Percentiles rank a stretch among this genome's conserved stretches.
Conservation (phyloP, 345 rosid genomes). For the Eucalyptus sp. region DNA sequence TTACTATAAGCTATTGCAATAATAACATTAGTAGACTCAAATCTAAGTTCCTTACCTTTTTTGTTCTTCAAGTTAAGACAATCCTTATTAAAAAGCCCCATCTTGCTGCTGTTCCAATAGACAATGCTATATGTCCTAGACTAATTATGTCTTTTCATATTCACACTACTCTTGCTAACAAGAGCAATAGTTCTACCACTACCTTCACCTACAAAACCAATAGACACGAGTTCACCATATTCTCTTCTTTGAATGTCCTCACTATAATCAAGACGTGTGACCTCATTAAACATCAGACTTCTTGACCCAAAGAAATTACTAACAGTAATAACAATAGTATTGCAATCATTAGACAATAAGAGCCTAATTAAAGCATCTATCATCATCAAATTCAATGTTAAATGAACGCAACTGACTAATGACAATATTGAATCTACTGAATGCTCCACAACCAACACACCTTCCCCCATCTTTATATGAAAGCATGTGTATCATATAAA, state of each 20-base stretch:
- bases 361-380: background rate
- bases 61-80: background rate
- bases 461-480: background rate
- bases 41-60: background rate
- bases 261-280: background rate
- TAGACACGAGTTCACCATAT: background rate
- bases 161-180: background rate
- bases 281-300: background rate
- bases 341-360: background rate
- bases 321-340: background rate
- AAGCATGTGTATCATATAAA: background rate
- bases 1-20: background rate
- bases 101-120: accelerated
- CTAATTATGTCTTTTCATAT: background rate
- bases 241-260: background rate
- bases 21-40: conserved; percentile 29
- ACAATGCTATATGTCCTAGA: background rate
- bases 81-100: background rate
- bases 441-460: background rate
- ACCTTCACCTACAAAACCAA: background rate
- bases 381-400: background rate
- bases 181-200: background rate
- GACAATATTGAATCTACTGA: background rate
- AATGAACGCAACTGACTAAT: background rate
- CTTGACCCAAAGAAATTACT: background rate